Evolutionary conservation across 2,329 filamentous ascomycete species (phyloP).

Genomic region (Fusarium succisae): DNA sequence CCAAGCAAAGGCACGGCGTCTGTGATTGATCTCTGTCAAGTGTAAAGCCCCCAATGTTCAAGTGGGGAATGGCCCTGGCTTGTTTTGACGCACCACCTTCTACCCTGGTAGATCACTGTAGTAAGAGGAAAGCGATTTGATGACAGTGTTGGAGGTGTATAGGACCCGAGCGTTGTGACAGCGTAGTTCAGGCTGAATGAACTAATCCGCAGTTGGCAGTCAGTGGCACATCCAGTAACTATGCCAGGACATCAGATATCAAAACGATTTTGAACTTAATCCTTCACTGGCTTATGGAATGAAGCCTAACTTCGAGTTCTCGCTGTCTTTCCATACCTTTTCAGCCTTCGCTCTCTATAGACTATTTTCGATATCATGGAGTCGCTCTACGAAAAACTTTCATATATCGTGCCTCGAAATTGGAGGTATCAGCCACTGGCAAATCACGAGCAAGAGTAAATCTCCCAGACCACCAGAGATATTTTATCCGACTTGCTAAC

Average conservation of each 20-base stretch:
- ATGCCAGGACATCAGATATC: background rate
- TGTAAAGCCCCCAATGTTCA: background rate
- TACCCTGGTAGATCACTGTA: background rate
- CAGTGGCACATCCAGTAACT: too few relatives aligned
- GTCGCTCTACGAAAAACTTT: background rate
- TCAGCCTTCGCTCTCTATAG: too few relatives aligned
- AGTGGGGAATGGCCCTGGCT: background rate
- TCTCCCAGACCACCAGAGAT: too few relatives aligned
- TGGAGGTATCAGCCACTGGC: background rate
- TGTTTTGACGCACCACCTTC: background rate
- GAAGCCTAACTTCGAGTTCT: fast-evolving
- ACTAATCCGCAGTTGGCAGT: background rate
- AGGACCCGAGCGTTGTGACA: background rate
- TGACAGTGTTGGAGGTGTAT: too few relatives aligned
- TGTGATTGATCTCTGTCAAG: background rate
- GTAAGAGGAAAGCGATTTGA: too few relatives aligned
- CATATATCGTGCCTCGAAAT: background rate
- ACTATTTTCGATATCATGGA: background rate
- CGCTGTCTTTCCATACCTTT: too few relatives aligned
- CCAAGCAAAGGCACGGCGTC: background rate
- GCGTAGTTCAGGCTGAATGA: background rate
- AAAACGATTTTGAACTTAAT: background rate
- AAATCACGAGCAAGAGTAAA: background rate
- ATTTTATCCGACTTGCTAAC: background rate
- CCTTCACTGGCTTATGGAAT: fast-evolving